Conservation (phyloP, 2,329 filamentous ascomycete species). For the Fusarium scirpi region DNA sequence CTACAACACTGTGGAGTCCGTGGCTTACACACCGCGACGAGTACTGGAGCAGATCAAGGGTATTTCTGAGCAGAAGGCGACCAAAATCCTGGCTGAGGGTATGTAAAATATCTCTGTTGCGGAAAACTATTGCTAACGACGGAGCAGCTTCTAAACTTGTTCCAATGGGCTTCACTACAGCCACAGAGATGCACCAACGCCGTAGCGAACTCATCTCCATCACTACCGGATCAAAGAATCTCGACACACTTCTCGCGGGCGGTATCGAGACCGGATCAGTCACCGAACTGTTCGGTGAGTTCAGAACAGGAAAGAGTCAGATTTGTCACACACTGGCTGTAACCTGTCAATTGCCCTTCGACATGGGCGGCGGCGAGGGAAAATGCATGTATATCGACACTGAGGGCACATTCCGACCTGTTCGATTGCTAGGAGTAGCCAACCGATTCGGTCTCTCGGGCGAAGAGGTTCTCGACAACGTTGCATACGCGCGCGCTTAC, state of each 20-base stretch:
- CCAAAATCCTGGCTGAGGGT: constrained; percentile 92
- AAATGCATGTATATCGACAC: constrained; percentile 99
- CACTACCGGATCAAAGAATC: constrained; percentile 96
- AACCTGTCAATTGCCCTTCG: constrained; percentile 96
- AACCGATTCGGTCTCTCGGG: constrained; percentile 94
- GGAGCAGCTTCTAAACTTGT: constrained; percentile 88
- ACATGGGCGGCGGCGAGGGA: constrained; percentile 98
- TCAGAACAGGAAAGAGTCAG: constrained; percentile 97
- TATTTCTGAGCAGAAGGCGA: constrained; percentile 96
- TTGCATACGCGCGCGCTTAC: constrained; percentile 97
- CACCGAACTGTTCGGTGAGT: constrained; percentile 98
- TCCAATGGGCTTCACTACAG: constrained; percentile 98
- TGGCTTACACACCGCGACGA: constrained; percentile 90
- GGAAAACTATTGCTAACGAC: constrained; percentile 20
- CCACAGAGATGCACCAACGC: constrained; percentile 98
- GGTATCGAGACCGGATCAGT: constrained; percentile 97
- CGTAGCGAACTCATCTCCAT: constrained; percentile 98
- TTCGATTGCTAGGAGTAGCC: constrained; percentile 89
- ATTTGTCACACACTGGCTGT: constrained; percentile 99
- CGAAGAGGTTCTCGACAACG: constrained; percentile 97
- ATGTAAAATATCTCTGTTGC: constrained; percentile 33
- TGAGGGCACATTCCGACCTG: constrained; percentile 95
- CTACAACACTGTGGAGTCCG: constrained; percentile 93
- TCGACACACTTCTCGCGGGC: constrained; percentile 93
- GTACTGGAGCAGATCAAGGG: constrained; percentile 95